A percentile compares a stretch with the other conserved stretches of the same genome.
phyloP scores from a whole-genome alignment of 805 yeast genomes.

The Metschnikowia cerradonensis region DNA sequence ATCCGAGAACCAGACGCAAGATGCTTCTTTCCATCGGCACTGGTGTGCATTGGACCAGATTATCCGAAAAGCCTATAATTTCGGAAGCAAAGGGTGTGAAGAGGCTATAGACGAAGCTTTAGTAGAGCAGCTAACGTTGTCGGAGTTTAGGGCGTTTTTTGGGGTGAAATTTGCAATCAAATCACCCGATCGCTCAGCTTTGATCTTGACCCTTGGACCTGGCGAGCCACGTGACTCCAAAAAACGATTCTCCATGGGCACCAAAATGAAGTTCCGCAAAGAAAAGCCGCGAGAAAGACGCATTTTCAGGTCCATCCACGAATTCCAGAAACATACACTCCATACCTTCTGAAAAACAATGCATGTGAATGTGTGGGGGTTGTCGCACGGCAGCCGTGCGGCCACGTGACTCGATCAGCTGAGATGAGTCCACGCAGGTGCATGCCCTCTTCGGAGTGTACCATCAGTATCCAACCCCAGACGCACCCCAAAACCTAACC shows the following conservation, averaged over 20 bases:
- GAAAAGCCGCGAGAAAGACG: neutral
- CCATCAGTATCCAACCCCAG: neutral
- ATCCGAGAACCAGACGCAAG: constrained; percentile 22
- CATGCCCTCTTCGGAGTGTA: too few species aligned
- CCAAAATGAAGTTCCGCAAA: neutral
- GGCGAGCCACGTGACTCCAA: neutral
- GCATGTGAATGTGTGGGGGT: too few species aligned
- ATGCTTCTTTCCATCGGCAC: constrained; percentile 32
- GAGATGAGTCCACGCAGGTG: too few species aligned
- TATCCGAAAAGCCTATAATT: constrained; percentile 38
- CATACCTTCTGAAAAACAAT: neutral
- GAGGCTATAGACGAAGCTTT: constrained; percentile 31
- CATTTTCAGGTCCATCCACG: neutral
- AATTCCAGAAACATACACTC: neutral
- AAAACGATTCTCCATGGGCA: neutral
- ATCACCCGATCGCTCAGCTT: constrained; percentile 34
- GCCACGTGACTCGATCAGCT: too few species aligned
- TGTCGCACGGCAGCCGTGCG: too few species aligned
- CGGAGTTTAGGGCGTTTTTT: constrained; percentile 35
- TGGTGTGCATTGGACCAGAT: constrained; percentile 49
- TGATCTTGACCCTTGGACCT: constrained; percentile 17
- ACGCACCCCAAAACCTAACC: too few species aligned
- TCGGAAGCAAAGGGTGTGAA: constrained; percentile 28
- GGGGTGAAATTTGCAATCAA: constrained; percentile 28
- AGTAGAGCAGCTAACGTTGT: constrained; percentile 28